Base-by-base conservation (phyloP, 202 grass and related monocot species). In the Sporobolus alterniflorus region DNA sequence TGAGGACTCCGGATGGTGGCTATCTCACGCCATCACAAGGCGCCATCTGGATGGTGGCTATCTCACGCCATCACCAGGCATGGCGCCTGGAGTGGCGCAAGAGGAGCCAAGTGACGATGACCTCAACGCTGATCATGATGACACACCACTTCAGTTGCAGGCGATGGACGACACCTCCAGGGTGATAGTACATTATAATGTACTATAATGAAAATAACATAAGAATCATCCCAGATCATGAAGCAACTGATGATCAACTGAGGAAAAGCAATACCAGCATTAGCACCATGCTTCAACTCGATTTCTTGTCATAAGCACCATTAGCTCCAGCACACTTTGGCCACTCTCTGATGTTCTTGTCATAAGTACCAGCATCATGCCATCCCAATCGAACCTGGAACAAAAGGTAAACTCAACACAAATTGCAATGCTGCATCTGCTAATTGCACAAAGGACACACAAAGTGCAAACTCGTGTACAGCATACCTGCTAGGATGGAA, bases 291-390 rank as follows among this genome's bases (percentile, higher is more conserved):
- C 26, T 92, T 94, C 30, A 98, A 61, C 81, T 98, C 96, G 41
- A 96, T 65, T 87, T 94, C 93, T 87, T 94, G 96, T 71, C 93
- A 88, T 67, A 98, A 67, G 83, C 96, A 76, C 96, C 93, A 84
- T 96, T 98, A 78, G 96, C 91, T 84, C 96, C 96, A 56, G 93
- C 93, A 24, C 93, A 77, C 85, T 87, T 85, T 11, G 93, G 96
- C 96, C 96, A 98, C 40, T 94, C 93, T 7, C 66, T 36, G 75
- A 98, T 94, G 77, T 91, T 98, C 88, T 96, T 98, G 65, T 98
- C 91, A 41, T 92, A 96, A 22, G 96, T 98, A 26, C 96, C 96
- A 69, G 96, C 59, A 69, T 98, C 96, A 54, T 98, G 96, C 96
- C 96, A 98, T 55, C 96, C 96, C 50, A 98, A 85, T 33, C 96